These are phyloP conservation scores for Pestalotiopsis sp. DNA, from an alignment of 2,329 filamentous ascomycete species.

Conservation along the genomic window DNA sequence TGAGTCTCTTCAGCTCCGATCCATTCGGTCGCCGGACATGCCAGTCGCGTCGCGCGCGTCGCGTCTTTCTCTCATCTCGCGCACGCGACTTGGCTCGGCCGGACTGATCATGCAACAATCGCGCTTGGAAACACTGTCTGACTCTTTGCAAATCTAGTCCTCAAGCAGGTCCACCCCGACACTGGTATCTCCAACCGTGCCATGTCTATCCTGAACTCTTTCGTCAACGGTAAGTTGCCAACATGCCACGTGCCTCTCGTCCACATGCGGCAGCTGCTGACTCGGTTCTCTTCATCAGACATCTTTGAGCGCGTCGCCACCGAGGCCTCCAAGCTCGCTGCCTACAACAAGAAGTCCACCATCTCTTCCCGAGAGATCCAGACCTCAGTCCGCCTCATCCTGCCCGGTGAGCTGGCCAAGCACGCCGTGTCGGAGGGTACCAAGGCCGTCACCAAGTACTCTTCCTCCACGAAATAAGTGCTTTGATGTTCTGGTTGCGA, in stretches of 20 bases:
- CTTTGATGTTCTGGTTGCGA: slow-evolving; percentile 39
- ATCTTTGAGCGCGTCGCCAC: slow-evolving; percentile 99
- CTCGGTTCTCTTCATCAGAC: slow-evolving; percentile 57
- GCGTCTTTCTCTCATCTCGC: slow-evolving; percentile 17
- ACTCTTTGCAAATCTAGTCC: slow-evolving; percentile 61
- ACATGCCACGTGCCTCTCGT: neutral
- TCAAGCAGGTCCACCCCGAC: slow-evolving; percentile 99
- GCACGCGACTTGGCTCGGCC: slow-evolving; percentile 11
- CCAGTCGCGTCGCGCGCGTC: neutral
- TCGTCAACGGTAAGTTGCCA: slow-evolving; percentile 83
- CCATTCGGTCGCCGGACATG: too few relatives aligned
- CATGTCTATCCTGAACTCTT: slow-evolving; percentile 99
- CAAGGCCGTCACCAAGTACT: slow-evolving; percentile 99
- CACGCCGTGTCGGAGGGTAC: slow-evolving; percentile 99
- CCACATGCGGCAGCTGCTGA: neutral
- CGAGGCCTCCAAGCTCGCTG: slow-evolving; percentile 97
- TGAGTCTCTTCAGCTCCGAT: slow-evolving; percentile 46
- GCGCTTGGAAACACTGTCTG: slow-evolving; percentile 24
- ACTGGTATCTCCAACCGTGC: slow-evolving; percentile 99
- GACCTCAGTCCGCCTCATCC: slow-evolving; percentile 97
- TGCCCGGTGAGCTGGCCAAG: slow-evolving; percentile 98
- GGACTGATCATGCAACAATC: neutral
- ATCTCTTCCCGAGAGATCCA: slow-evolving; percentile 99
- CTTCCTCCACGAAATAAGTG: slow-evolving; percentile 95
- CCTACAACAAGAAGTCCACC: slow-evolving; percentile 99